Percentiles rank a stretch among this genome's conserved stretches.
Evolutionary conservation across 2,329 filamentous ascomycete genomes (phyloP).

Genomic region (Sphaerostilbella broomeana): DNA sequence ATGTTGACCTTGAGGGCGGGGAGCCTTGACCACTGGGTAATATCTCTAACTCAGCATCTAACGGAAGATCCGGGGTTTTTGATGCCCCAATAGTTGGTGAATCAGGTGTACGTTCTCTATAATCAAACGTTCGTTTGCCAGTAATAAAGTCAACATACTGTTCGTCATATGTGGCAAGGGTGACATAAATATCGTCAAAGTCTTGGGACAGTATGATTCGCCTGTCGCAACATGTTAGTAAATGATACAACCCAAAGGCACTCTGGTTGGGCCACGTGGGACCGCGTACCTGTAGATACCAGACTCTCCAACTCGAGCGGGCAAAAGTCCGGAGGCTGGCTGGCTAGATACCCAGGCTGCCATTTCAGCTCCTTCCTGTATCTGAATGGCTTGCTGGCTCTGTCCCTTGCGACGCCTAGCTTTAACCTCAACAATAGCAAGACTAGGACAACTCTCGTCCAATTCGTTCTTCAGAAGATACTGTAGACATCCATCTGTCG

Average conservation of each 20-base stretch:
- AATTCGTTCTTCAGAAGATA: background rate
- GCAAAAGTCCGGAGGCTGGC: background rate
- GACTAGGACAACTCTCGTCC: background rate
- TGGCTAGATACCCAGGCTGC: slow-evolving; percentile 10
- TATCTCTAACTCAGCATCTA: background rate
- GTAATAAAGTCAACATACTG: slow-evolving; percentile 10
- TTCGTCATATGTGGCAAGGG: slow-evolving; percentile 9
- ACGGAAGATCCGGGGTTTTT: too few species aligned
- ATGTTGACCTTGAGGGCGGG: background rate
- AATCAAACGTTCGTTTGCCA: background rate
- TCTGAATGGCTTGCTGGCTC: slow-evolving; percentile 1
- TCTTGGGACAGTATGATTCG: slow-evolving; percentile 10
- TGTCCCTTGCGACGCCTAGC: slow-evolving; percentile 2
- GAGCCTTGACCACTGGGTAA: background rate
- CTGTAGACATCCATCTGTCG: background rate
- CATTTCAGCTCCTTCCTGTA: slow-evolving; percentile 13
- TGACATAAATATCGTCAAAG: slow-evolving; percentile 10
- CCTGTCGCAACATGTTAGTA: background rate
- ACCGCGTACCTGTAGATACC: background rate
- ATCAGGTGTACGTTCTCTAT: background rate
- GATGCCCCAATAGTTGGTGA: too few species aligned
- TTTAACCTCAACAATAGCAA: slow-evolving; percentile 13
- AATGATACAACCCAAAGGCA: background rate
- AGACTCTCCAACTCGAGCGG: background rate
- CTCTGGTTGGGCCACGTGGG: background rate